phyloP scores from a whole-genome alignment of 352 stramenopile genomes.

The Pythium vanterpoolii region DNA sequence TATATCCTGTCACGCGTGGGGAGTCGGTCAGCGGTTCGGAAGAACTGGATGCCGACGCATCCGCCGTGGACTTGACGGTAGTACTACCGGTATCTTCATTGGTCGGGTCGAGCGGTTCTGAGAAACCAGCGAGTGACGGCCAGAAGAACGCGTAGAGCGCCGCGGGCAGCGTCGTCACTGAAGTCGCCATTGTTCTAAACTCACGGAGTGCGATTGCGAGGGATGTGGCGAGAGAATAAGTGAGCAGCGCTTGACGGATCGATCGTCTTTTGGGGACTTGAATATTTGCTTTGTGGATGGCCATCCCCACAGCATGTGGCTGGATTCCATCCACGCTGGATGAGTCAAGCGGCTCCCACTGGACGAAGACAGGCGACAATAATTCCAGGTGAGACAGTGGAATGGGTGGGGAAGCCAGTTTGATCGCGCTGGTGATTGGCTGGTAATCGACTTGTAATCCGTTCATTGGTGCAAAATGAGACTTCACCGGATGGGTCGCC shows the following conservation, averaged over 20 bases:
- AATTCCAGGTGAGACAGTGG: neutral
- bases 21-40: neutral
- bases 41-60: neutral
- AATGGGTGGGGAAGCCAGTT: neutral
- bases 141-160: neutral
- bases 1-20: neutral
- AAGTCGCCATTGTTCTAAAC: neutral
- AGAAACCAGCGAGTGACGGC: neutral
- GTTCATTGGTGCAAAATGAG: neutral
- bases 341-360: neutral
- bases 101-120: neutral
- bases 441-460: neutral
- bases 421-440: neutral
- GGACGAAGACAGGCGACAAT: neutral
- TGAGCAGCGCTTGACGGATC: neutral
- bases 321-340: neutral
- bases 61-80: neutral
- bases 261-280: neutral
- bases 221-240: neutral
- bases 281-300: neutral
- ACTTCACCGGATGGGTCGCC: too few relatives aligned
- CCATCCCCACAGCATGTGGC: neutral
- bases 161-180: neutral
- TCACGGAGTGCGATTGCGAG: neutral
- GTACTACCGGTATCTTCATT: neutral